These are phyloP conservation scores for Leucosporidium creatinivorum DNA, from an alignment of 768 basidiomycete species.

Conservation along the genomic window DNA sequence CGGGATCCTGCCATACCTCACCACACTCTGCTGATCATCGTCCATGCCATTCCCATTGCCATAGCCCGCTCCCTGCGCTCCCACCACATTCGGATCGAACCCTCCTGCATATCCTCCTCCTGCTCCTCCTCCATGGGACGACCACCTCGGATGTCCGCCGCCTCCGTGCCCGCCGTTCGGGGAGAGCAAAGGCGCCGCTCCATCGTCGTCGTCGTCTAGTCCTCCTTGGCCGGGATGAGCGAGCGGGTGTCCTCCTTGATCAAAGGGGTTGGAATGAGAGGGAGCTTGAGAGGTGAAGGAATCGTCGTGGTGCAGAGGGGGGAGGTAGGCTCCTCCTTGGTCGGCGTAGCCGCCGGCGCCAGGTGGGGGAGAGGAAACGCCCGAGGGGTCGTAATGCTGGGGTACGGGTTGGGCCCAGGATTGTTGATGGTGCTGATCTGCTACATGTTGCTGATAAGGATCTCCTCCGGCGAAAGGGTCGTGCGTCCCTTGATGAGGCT, in stretches of 20 bases:
- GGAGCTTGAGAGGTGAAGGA: too few relatives aligned
- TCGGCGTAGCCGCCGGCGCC: too few relatives aligned
- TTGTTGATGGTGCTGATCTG: background rate
- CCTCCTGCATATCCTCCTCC: background rate
- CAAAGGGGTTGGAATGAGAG: too few relatives aligned
- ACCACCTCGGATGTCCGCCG: background rate
- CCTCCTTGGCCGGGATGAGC: background rate
- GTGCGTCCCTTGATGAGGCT: background rate
- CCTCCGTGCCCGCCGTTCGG: background rate
- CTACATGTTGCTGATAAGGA: background rate
- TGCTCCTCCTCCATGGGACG: background rate
- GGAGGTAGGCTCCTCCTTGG: too few relatives aligned
- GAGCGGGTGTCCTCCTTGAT: too few relatives aligned
- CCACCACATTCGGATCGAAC: slow-evolving; percentile 41
- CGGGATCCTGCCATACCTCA: slow-evolving; percentile 79
- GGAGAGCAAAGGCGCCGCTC: background rate
- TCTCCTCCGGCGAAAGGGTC: background rate
- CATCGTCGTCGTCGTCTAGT: background rate
- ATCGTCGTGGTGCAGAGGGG: too few relatives aligned
- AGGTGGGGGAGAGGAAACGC: too few relatives aligned
- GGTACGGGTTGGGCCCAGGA: too few relatives aligned
- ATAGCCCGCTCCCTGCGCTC: slow-evolving; percentile 33
- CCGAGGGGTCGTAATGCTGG: too few relatives aligned
- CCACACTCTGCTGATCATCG: slow-evolving; percentile 24
- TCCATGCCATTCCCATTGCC: background rate